Percentiles rank a stretch among this genome's conserved stretches.
phyloP scores from a whole-genome alignment of 2,329 filamentous ascomycete genomes.

The Basipetospora chlamydospora region DNA sequence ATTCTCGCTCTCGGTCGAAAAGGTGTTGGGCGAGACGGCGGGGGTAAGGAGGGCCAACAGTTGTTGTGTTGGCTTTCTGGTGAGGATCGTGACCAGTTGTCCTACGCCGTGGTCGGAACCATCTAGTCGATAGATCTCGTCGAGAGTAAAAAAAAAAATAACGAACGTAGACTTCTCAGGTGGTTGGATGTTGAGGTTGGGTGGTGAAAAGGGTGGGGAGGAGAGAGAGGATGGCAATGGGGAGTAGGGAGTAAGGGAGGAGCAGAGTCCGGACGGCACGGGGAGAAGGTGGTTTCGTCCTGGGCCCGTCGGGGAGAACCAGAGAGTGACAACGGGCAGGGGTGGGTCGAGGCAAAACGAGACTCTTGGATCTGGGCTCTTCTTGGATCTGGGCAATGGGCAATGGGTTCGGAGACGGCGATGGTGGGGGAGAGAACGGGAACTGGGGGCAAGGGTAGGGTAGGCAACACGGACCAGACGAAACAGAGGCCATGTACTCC shows the following conservation, averaged over 20 bases:
- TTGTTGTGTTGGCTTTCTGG: conserved; percentile 4
- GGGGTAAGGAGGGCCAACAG: neutral
- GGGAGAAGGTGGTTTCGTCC: conserved; percentile 13
- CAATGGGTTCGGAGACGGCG: neutral
- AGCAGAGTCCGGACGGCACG: conserved; percentile 5
- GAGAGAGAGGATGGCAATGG: too few relatives aligned
- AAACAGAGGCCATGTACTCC: conserved; percentile 27
- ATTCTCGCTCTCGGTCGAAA: conserved; percentile 2
- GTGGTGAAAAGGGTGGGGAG: conserved; percentile 2
- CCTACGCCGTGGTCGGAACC: conserved; percentile 12
- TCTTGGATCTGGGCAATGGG: too few relatives aligned
- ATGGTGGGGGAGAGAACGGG: neutral
- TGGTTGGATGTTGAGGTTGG: neutral
- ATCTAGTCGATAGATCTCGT: conserved; percentile 22
- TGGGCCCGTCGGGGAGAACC: conserved; percentile 10
- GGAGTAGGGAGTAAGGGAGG: conserved; percentile 2
- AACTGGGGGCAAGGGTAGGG: neutral
- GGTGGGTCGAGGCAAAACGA: neutral
- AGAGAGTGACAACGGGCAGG: conserved; percentile 6
- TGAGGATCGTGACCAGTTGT: conserved; percentile 23
- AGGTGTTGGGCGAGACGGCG: neutral
- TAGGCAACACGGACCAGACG: conserved; percentile 25
- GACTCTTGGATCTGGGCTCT: neutral
- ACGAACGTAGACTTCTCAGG: neutral
- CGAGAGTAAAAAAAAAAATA: too few relatives aligned